Evolutionary conservation across 495 filamentous ascomycete species (phyloP), one percentile per base, ranked within the genome.

Genomic region (Aspergillus taichungensis): DNA sequence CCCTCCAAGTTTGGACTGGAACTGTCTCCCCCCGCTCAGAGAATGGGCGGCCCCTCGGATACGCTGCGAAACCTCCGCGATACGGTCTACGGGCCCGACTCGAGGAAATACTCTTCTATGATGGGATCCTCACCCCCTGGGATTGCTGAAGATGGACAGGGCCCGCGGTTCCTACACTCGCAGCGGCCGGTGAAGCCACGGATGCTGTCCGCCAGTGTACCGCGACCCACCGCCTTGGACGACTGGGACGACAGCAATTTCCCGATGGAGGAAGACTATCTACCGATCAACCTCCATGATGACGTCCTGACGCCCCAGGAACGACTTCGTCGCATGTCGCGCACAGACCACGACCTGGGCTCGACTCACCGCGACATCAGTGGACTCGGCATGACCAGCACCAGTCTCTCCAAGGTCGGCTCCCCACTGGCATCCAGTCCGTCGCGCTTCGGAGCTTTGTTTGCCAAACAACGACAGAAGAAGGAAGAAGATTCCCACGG

Each of bases 221-320:
- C 87, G 46, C 60, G 83, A 53, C 63, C 75, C 42, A 72, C 78
- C 36, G 69, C 72, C 37, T 72, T 82, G 24, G 86, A 80, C 51
- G 78, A 89, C 46, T 88, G 85, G 82, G 91, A 94, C 44, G 77
- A 83, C 46, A 80, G 81, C 42, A 79, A 86, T 40, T 94, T 94
- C 58, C 75, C 85, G 14, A 91, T 91, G 63, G 91, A 97, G 61
- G 92, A 97, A 53, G 91, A 97, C 53, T 88, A 88, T 52, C 67
- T 98, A 6, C 92, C 92, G 1, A 83, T 82, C 31, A 83, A 84
- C 34, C 68, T 98, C 48, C 85, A 89, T 51, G 92, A 98, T 49
- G 92, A 98, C 57, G 79, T 98, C 32, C 76, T 97, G 42, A 97
- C 91, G 0, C 87, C 89, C 5, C 84, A 90, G 44, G 90, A 96